Base-by-base conservation (phyloP, 208 protist species). In the Acanthamoeba triangularis region DNA sequence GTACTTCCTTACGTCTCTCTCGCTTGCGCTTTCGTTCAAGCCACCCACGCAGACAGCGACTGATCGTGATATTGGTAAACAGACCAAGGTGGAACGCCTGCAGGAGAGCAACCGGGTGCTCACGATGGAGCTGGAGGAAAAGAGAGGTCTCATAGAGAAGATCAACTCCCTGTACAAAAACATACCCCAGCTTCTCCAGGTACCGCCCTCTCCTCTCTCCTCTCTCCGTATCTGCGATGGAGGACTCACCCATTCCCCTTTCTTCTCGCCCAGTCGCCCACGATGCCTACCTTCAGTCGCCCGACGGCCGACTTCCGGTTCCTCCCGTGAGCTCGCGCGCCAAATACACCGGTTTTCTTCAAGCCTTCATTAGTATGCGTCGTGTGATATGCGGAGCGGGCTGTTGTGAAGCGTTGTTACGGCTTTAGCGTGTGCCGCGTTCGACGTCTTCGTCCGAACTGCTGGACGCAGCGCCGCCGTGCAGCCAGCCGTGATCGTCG, bases 121-220 rank as follows among this genome's bases (percentile, higher is more conserved):
- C 49, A 41, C 28, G 47, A 54, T 35, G 44, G 80, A 88, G 80
- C 80, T 88, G n/a, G 80, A 88, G 49, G 80, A 88, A 28, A 88
- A 88, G 49, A 10, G 80, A 63, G 49, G 80, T 30, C 80, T 88
- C 49, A 88, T 88, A n/a, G 80, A 88, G 52, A 88, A 88, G 80
- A 88, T 88, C 49, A 88, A 88, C 49, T 88, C 80, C 52, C 80
- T 88, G 80, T 88, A 88, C 52, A 88, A 88, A 63, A 59, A 88
- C 80, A 54, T 88, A 13, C 80, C 80, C 4, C 80, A 88, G 47
- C 49, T 88, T 0, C 80, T 88, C 6, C 80, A 88, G 49, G 76
- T 85, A 56, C 6, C 30, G 30, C 14, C 14, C 25, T 16, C 16
- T 18, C 61, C 67, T 76, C 44, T 49, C 35, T 52, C 13, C 14